phyloP scores from a whole-genome alignment of 371 early-diverging fungal species.

The Rhizopus sp. region DNA sequence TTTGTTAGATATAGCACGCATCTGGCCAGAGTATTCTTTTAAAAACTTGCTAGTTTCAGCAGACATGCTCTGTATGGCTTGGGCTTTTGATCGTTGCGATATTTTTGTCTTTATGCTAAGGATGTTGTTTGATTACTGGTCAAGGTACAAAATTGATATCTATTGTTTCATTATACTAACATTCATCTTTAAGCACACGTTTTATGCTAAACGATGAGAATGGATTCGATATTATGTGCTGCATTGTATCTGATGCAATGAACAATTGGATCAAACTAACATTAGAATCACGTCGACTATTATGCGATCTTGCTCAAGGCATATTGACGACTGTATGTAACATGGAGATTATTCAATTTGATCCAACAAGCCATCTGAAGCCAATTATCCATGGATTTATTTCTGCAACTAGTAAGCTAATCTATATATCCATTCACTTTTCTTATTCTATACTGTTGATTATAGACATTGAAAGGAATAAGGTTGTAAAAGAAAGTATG shows the following conservation, averaged over 20 bases:
- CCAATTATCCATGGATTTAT: constrained; percentile 13
- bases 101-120: constrained; percentile 26
- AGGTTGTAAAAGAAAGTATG: constrained; percentile 21
- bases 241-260: constrained; percentile 16
- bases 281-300: constrained; percentile 14
- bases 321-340: constrained; percentile 5
- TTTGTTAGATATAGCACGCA: constrained; percentile 25
- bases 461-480: constrained; percentile 32
- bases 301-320: constrained; percentile 17
- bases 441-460: not conserved
- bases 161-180: not conserved
- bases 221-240: constrained; percentile 6
- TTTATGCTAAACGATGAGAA: constrained; percentile 9
- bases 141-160: constrained; percentile 18
- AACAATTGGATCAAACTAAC: constrained; percentile 25
- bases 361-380: not conserved
- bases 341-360: constrained; percentile 6
- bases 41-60: constrained; percentile 7
- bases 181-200: constrained; percentile 2
- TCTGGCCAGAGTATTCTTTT: constrained; percentile 16
- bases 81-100: constrained; percentile 23
- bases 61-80: constrained; percentile 17
- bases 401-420: constrained; percentile 19
- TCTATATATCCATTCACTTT: not conserved
- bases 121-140: constrained; percentile 29